Conservation (phyloP, 2,329 filamentous ascomycete genomes). For the Aureobasidium uvarum region DNA sequence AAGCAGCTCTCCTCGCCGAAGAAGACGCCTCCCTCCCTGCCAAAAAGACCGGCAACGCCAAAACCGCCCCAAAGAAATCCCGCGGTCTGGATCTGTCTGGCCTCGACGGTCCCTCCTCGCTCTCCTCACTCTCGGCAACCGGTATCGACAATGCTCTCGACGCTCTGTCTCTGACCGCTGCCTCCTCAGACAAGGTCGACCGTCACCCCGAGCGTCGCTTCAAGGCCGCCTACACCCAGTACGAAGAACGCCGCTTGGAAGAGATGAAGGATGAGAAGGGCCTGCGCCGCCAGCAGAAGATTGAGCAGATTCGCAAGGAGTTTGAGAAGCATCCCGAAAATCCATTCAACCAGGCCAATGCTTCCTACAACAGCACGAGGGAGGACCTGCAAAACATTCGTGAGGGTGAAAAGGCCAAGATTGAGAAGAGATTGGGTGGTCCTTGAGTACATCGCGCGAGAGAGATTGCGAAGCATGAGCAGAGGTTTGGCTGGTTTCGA, state of each 20-base stretch:
- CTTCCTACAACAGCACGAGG: slow-evolving; percentile 70
- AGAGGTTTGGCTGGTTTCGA: not conserved
- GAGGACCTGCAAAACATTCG: slow-evolving; percentile 70
- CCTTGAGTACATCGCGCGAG: not conserved
- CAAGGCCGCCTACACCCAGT: slow-evolving; percentile 80
- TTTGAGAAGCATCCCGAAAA: slow-evolving; percentile 95
- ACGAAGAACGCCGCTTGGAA: slow-evolving; percentile 73
- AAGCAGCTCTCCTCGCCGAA: slow-evolving; percentile 74
- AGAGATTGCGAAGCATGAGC: not conserved
- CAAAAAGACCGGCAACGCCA: slow-evolving; percentile 64
- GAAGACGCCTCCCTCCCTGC: slow-evolving; percentile 70
- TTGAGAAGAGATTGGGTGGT: slow-evolving; percentile 65
- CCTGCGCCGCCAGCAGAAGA: slow-evolving; percentile 76
- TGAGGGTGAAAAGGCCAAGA: slow-evolving; percentile 66
- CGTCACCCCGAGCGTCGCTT: slow-evolving; percentile 83
- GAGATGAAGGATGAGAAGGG: slow-evolving; percentile 87
- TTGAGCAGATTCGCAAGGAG: slow-evolving; percentile 81
- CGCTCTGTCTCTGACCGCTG: slow-evolving; percentile 67
- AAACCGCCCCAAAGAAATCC: slow-evolving; percentile 59
- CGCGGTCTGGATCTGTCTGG: slow-evolving; percentile 72
- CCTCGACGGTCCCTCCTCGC: slow-evolving; percentile 60
- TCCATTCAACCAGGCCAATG: slow-evolving; percentile 80
- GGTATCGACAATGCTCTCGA: slow-evolving; percentile 95
- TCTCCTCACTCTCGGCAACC: slow-evolving; percentile 68
- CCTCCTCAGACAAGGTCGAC: slow-evolving; percentile 68